Base-by-base conservation (phyloP, 2,329 filamentous ascomycete genomes). In the Diatrype stigma region DNA sequence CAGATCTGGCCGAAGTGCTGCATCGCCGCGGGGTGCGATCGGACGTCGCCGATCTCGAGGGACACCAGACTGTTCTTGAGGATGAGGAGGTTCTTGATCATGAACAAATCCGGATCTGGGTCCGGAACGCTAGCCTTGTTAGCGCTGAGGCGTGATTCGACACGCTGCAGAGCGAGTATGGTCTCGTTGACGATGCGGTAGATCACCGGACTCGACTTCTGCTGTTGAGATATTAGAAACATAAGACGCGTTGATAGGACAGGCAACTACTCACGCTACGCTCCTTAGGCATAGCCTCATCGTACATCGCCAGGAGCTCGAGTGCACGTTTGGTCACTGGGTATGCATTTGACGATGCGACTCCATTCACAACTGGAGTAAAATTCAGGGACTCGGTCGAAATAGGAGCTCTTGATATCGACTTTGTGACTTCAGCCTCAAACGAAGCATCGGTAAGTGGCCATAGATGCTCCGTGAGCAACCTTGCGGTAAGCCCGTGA, bases 61-160 rank as follows among this genome's bases (percentile, higher is more conserved):
- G 92, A 92, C 23, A 99, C 85, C 47, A 99, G 88, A 67, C 96
- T 90, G 66, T 96, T 95, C 70, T 97, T 97, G 47, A 99, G 81
- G 46, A 96, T 86, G 46, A 99, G 86, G 2, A 99, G 80, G 66
- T 99, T 96, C 61, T 93, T 94, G 61, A 99, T 86, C 63, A 96
- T 85, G 70, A 99, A 99, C 4, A 99, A 79, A 59, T 96, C 89
- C 0, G 88, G 82, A 65, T 97, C 91, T 6, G 86, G 79, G 2
- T 81, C 79, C 1, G 66, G 66, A 42, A 62, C 66, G 21, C 79
- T 76, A 50, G 70, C 64, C 57, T 76, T 78, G 55, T 82, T 83
- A 34, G 79, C 79, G 50, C 84, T 80, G 59, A 96, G 86, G 53
- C 82, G 81, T 6, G 79, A 74, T 58, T 91, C 88, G 26, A 90